Evolutionary conservation across 2,329 filamentous ascomycete genomes (phyloP).

Genomic region (Trichoderma sp.): DNA sequence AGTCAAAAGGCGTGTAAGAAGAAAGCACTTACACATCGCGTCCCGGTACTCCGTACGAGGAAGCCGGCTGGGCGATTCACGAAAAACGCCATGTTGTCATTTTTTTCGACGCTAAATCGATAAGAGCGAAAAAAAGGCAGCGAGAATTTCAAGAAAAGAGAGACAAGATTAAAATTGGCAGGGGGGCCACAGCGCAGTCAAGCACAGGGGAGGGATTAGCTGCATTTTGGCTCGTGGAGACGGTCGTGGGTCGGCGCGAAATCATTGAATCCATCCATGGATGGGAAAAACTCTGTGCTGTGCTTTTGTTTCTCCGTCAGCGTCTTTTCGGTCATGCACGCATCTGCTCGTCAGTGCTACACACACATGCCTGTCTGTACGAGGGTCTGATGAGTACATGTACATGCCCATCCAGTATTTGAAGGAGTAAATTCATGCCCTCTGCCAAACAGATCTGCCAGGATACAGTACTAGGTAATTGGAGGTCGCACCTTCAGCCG

Average conservation of each 20-base stretch:
- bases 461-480: neutral
- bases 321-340: neutral
- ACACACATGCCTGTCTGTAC: neutral
- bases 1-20: neutral
- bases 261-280: neutral
- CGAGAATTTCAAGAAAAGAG: neutral
- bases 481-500: neutral
- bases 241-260: conserved; percentile 9
- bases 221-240: conserved; percentile 16
- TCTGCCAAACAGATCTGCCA: neutral
- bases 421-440: neutral
- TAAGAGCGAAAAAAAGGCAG: neutral
- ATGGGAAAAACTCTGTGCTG: neutral
- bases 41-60: neutral
- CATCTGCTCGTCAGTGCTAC: conserved; percentile 6
- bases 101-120: conserved; percentile 7
- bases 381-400: neutral
- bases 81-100: neutral
- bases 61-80: neutral
- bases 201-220: conserved; percentile 12
- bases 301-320: conserved; percentile 1
- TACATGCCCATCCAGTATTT: neutral
- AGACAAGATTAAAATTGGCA: conserved; percentile 16
- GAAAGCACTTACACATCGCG: neutral
- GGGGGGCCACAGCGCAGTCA: conserved; percentile 11